A percentile compares a stretch with the other conserved stretches of the same genome.
phyloP scores from a whole-genome alignment of 192 early-diverging fungal species.

The Podila minutissima region DNA sequence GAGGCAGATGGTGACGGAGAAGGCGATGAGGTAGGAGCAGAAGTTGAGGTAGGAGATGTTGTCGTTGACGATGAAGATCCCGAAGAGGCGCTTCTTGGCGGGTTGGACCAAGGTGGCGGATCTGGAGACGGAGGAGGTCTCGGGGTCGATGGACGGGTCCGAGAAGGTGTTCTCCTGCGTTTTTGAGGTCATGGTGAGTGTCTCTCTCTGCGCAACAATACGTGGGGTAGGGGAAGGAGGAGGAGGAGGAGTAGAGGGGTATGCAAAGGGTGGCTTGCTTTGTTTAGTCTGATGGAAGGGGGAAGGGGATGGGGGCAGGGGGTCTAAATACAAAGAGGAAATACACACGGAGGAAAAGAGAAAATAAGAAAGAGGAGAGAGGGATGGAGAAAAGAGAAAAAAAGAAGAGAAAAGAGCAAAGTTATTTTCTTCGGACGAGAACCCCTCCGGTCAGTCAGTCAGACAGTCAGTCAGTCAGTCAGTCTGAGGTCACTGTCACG shows the following conservation, averaged over 20 bases:
- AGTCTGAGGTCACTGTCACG: too few relatives aligned
- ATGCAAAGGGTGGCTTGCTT: background rate
- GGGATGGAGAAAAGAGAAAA: background rate
- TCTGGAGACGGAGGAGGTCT: background rate
- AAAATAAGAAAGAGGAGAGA: background rate
- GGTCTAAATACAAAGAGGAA: background rate
- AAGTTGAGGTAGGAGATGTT: conserved; percentile 39
- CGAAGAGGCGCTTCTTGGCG: conserved; percentile 17
- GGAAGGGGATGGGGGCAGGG: background rate
- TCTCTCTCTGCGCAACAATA: background rate
- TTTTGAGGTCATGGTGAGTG: background rate
- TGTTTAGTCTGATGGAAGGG: background rate
- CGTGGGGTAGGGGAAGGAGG: background rate
- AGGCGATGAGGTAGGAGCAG: conserved; percentile 25
- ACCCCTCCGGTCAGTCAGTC: too few relatives aligned
- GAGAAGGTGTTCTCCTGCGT: background rate
- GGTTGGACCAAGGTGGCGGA: background rate
- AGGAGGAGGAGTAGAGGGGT: background rate
- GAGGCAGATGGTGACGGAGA: conserved; percentile 16
- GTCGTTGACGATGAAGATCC: conserved; percentile 42
- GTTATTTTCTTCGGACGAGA: background rate
- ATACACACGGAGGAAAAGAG: background rate
- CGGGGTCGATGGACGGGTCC: background rate
- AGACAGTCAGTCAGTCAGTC: too few relatives aligned
- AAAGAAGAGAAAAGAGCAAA: background rate